Evolutionary conservation across 1,284 basidiomycete genomes (phyloP).

Genomic region (Moesziomyces parantarcticus): DNA sequence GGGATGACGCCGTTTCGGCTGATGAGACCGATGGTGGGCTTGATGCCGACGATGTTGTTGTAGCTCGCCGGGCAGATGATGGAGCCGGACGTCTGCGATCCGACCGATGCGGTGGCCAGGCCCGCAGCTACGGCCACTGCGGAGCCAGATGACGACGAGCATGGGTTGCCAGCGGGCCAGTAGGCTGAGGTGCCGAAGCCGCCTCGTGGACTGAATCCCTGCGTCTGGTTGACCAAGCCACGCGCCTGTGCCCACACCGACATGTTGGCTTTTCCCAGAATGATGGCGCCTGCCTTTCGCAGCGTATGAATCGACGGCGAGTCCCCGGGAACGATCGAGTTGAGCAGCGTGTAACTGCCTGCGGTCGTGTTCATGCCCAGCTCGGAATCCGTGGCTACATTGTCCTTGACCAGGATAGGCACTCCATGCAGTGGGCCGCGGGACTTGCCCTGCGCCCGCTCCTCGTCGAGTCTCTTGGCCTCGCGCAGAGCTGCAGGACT

Average conservation of each 20-base stretch:
- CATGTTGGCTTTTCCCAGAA: slow-evolving; percentile 71
- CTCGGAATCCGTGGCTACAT: slow-evolving; percentile 74
- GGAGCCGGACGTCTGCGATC: slow-evolving; percentile 72
- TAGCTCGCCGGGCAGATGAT: slow-evolving; percentile 46
- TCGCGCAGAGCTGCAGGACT: slow-evolving; percentile 74
- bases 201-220: slow-evolving; percentile 77
- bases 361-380: slow-evolving; percentile 75
- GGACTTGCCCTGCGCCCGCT: slow-evolving; percentile 71
- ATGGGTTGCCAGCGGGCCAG: slow-evolving; percentile 74
- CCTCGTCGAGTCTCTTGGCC: slow-evolving; percentile 71
- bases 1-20: slow-evolving; percentile 43
- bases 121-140: slow-evolving; percentile 76
- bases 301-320: slow-evolving; percentile 75
- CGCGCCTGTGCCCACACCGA: slow-evolving; percentile 70
- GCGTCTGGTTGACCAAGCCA: slow-evolving; percentile 71
- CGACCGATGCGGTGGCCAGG: slow-evolving; percentile 74
- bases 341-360: slow-evolving; percentile 70
- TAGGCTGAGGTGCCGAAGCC: slow-evolving; percentile 76
- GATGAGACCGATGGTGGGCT: slow-evolving; percentile 45
- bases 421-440: slow-evolving; percentile 77
- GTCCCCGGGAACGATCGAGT: slow-evolving; percentile 74
- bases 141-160: slow-evolving; percentile 76
- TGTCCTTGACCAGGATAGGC: slow-evolving; percentile 78
- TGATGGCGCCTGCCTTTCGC: slow-evolving; percentile 76
- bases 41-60: slow-evolving; percentile 51